Percentiles rank a stretch among this genome's conserved stretches.
Evolutionary conservation across 1,139 yeast genomes (phyloP).

Genomic region (Yamadazyma oceani): DNA sequence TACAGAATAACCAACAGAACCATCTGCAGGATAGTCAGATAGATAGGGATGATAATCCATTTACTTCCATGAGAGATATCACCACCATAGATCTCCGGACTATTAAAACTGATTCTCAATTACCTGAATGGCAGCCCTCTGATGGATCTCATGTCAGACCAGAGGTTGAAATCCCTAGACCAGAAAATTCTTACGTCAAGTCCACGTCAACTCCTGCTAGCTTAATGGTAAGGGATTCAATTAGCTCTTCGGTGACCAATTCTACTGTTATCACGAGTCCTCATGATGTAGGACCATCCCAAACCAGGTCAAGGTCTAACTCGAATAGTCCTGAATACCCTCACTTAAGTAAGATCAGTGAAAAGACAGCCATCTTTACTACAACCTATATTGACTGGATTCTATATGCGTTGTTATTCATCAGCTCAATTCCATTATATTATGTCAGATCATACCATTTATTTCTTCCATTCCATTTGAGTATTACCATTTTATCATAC

Average conservation of each 20-base stretch:
- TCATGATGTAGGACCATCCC: too few relatives aligned
- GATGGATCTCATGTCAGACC: too few relatives aligned
- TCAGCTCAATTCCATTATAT: constrained; percentile 58
- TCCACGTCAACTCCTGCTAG: constrained; percentile 6
- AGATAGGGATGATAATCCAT: constrained; percentile 9
- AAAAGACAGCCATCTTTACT: constrained; percentile 38
- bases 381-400: constrained; percentile 57
- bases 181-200: constrained; percentile 5
- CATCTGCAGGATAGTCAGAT: constrained; percentile 18
- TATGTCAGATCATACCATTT: constrained; percentile 46
- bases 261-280: constrained; percentile 3
- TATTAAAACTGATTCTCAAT: constrained; percentile 16
- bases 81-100: constrained; percentile 26
- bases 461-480: constrained; percentile 62
- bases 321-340: neutral
- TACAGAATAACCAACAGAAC: constrained; percentile 12
- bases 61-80: constrained; percentile 36
- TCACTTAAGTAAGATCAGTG: constrained; percentile 16
- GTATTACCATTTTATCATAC: constrained; percentile 58
- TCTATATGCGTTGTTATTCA: constrained; percentile 44
- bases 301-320: too few relatives aligned
- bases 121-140: constrained; percentile 1
- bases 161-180: neutral
- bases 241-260: neutral
- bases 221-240: constrained; percentile 1